Conservation (phyloP, 768 basidiomycete genomes). For the Termitomyces sp. region DNA sequence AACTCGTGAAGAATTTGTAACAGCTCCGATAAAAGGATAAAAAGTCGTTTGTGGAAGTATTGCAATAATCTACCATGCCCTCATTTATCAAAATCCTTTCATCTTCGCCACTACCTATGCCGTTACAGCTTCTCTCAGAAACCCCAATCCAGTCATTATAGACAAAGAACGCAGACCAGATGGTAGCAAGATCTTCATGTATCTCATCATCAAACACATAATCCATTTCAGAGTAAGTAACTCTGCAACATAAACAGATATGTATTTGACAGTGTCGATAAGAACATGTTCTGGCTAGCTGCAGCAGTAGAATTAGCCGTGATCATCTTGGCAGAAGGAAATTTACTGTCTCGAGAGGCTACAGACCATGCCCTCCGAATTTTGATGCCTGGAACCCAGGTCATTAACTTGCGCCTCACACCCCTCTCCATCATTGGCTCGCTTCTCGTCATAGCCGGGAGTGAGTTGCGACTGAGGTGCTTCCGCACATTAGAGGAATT, state of each 20-base stretch:
- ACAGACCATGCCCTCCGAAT: neutral
- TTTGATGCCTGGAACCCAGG: neutral
- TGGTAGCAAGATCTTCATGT: neutral
- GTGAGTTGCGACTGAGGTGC: constrained; percentile 28
- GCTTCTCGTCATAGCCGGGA: constrained; percentile 20
- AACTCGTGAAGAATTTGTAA: too few relatives aligned
- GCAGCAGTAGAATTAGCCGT: neutral
- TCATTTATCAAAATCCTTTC: constrained; percentile 1
- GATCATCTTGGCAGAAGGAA: neutral
- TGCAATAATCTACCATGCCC: neutral
- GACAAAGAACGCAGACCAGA: constrained; percentile 2
- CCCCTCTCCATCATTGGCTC: constrained; percentile 26
- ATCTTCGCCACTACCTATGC: neutral
- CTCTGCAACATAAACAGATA: neutral
- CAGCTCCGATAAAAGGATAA: too few relatives aligned
- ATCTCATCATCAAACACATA: neutral
- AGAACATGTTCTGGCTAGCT: neutral
- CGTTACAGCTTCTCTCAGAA: neutral
- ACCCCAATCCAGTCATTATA: neutral
- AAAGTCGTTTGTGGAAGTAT: too few relatives aligned
- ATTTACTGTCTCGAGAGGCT: neutral
- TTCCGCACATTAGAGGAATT: constrained; percentile 28
- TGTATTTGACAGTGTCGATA: neutral
- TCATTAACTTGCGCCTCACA: constrained; percentile 9
- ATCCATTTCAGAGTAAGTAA: neutral